Base-by-base conservation (phyloP, 2,329 filamentous ascomycete genomes). In the Simplicillium sp. region DNA sequence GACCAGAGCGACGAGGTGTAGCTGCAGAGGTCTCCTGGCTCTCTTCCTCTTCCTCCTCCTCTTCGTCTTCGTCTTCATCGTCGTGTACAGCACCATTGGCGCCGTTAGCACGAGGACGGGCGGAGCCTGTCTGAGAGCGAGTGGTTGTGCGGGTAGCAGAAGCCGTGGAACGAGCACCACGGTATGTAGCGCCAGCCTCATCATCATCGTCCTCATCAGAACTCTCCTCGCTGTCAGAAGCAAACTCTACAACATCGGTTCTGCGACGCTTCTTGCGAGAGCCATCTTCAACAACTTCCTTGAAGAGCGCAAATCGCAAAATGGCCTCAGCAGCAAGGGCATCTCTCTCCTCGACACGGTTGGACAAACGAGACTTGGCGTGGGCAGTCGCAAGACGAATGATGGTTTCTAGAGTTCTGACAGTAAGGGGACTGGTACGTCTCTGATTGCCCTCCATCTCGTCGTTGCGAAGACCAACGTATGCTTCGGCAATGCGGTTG, bases 301-400 rank as follows among this genome's bases (percentile, higher is more conserved):
- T 97, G 75, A 98, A 98, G 29, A 98, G 73, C 3, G 92, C 94
- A 56, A 96, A 98, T 14, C 92, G 79, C 28, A 98, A 67, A 49
- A 98, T 94, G 8, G 80, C 75, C 59, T 98, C 90, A 9, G 92
- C 92, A 29, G 88, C 82, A 40, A 85, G 67, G 2, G 90, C 89
- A 59, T 98, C 92, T 41, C 82, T 81, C 58, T 94, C 84, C 49
- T 97, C 89, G 3, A 98, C 87, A 33, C 87, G 73, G 55, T 79
- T 88, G 1, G 88, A 95, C 7, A 98, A 71, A 25, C 92, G 80
- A 7, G 89, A 79, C 64, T 97, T 98, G 45, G 92, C 92, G 53
- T 98, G 92, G 1, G 92, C 92, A 1, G 90, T 97, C 5, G 92
- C 86, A 14, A 98, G 73, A 80, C 92, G 92, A 58, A 98, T 97